Conservation (phyloP, 176 grass and related monocot species). For the Carex pumila region DNA sequence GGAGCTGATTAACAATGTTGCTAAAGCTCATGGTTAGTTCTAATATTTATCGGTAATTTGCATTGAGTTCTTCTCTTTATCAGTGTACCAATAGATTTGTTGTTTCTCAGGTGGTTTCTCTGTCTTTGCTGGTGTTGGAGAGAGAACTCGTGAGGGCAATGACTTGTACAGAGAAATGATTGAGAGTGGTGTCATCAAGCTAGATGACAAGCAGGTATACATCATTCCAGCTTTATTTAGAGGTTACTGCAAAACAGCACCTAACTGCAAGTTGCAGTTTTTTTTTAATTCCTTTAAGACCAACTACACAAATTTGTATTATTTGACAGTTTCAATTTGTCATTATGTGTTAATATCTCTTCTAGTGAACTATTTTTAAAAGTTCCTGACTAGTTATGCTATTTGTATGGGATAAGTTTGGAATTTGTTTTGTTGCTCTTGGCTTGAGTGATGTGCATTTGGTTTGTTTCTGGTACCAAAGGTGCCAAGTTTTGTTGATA, state of each 20-base stretch:
- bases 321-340: slow-evolving; percentile 8
- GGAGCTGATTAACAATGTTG: slow-evolving; percentile 97
- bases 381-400: background rate
- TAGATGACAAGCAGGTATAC: slow-evolving; percentile 77
- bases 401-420: background rate
- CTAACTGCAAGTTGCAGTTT: background rate
- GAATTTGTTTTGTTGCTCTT: background rate
- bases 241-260: background rate
- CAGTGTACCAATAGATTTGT: slow-evolving; percentile 1
- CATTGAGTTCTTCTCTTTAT: background rate
- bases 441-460: background rate
- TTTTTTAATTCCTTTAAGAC: background rate
- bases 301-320: slow-evolving; percentile 2
- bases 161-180: slow-evolving; percentile 98
- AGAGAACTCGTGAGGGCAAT: slow-evolving; percentile 92
- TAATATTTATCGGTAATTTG: background rate
- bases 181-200: slow-evolving; percentile 99
- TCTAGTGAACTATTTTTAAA: background rate
- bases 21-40: slow-evolving; percentile 83
- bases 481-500: background rate
- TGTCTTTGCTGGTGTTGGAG: slow-evolving; percentile 93
- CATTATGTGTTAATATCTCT: background rate
- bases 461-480: background rate
- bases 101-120: slow-evolving; percentile 87
- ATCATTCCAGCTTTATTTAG: background rate